Percentiles rank a stretch among this genome's conserved stretches.
Evolutionary conservation across 331 rosid species (phyloP).

Genomic region (Spiraea crenata): DNA sequence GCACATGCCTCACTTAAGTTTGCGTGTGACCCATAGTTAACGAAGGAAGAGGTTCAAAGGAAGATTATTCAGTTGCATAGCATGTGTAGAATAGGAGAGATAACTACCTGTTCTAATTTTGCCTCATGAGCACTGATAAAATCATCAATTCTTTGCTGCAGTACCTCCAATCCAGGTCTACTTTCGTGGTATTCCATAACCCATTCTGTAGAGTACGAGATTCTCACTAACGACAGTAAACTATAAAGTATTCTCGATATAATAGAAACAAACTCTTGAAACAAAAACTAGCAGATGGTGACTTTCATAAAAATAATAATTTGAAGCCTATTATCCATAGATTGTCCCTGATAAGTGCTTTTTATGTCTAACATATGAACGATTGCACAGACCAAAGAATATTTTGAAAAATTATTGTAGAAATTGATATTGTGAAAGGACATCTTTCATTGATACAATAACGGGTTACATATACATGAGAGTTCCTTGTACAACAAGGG

Average conservation of each 20-base stretch:
- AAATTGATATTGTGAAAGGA: no score
- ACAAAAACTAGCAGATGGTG: not conserved
- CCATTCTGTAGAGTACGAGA: conserved; percentile 63
- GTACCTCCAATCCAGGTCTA: conserved; percentile 61
- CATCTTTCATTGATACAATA: no score
- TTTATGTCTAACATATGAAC: not conserved
- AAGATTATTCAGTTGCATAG: not conserved
- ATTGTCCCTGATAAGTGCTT: not conserved
- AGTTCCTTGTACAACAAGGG: no score
- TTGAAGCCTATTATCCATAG: not conserved
- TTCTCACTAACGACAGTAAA: conserved; percentile 20
- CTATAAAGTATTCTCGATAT: not conserved
- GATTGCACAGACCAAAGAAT: not conserved
- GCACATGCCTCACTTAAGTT: not conserved
- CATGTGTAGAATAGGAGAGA: not conserved
- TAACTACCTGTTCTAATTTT: conserved; percentile 61
- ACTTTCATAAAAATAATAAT: not conserved
- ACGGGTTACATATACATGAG: no score
- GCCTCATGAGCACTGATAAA: conserved; percentile 58
- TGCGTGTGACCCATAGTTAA: not conserved
- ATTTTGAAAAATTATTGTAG: not conserved
- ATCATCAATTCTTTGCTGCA: conserved; percentile 67
- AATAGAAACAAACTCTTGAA: not conserved
- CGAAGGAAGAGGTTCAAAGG: not conserved
- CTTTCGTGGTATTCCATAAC: conserved; percentile 55